phyloP scores from a whole-genome alignment of 2,329 filamentous ascomycete species.

The Nannizzia gypsea region DNA sequence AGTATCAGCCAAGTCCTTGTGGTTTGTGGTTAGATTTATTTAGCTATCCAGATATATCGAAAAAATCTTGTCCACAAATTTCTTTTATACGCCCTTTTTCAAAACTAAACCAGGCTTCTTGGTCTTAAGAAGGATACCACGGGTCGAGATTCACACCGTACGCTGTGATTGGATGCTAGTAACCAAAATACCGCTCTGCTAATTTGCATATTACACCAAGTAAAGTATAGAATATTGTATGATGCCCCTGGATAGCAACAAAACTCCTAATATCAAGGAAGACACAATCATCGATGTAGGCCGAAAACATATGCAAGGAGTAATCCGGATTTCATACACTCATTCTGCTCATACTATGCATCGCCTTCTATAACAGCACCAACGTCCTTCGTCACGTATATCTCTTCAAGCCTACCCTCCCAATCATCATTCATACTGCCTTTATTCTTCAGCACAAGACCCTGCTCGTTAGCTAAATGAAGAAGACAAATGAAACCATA shows the following conservation, averaged over 20 bases:
- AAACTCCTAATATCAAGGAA: neutral
- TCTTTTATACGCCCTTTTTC: neutral
- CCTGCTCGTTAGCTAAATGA: conserved; percentile 88
- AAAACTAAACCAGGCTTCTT: too few relatives aligned
- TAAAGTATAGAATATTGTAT: neutral
- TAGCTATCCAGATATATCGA: neutral
- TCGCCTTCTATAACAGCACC: conserved; percentile 23
- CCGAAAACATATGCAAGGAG: neutral
- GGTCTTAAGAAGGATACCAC: too few relatives aligned
- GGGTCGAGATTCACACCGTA: too few relatives aligned
- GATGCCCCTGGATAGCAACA: neutral
- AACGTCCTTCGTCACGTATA: conserved; percentile 31
- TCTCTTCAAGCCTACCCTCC: conserved; percentile 31
- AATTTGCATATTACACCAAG: neutral
- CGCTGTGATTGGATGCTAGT: neutral
- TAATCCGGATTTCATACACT: neutral
- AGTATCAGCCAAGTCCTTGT: neutral
- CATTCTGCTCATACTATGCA: conserved; percentile 4
- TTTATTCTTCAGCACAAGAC: conserved; percentile 60
- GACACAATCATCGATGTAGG: neutral
- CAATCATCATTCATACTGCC: conserved; percentile 15
- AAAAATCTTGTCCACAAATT: neutral
- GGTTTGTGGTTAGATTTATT: neutral
- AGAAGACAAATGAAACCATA: conserved; percentile 87
- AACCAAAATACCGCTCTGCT: neutral